Evolutionary conservation across 2,329 filamentous ascomycete genomes (phyloP), one percentile per base, ranked within the genome.

Genomic region (Aspergillus sp.): DNA sequence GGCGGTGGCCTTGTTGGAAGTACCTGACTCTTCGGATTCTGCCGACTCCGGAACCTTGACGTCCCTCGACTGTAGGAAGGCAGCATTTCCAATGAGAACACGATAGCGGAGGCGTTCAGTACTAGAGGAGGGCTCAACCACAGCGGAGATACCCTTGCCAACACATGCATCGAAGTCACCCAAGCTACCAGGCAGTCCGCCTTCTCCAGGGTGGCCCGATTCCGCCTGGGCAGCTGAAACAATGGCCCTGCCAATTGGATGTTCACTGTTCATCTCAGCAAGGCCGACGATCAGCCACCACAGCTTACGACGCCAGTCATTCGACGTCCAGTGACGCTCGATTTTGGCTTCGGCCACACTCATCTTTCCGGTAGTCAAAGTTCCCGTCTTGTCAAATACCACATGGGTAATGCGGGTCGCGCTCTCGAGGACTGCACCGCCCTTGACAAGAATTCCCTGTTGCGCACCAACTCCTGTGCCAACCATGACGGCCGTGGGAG

Each of bases 261-360:
- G 94, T 72, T 99, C 94, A 65, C 90, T 96, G 59, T 90, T 89
- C 82, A 91, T 91, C 75, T 99, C 94, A 0, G 93, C 88, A n/a
- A 97, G 85, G 42, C 92, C 94, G 51, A 99, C 85, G 55, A 96
- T 81, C n/a, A 89, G 85, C 94, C 94, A 99, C 93, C 93, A 99
- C 3, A 95, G 79, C 32, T 84, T 84, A 54, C 82, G 84, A 51
- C 84, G 83, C 78, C 82, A 83, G 30, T 87, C 82, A 51, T 79
- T 85, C 20, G 80, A 79, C 41, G 82, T 78, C 93, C 93, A 97
- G 2, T 79, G 71, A 7, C 83, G 74, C 30, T 82, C 82, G 33
- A 93, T 79, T 46, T 83, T 84, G 19, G 82, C 79, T 52, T 86
- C 84, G 7, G 90, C 88, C 16, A 97, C 92, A 56, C 83, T 95